Base-by-base conservation (phyloP, 768 basidiomycete genomes). In the Phaffia australis region DNA sequence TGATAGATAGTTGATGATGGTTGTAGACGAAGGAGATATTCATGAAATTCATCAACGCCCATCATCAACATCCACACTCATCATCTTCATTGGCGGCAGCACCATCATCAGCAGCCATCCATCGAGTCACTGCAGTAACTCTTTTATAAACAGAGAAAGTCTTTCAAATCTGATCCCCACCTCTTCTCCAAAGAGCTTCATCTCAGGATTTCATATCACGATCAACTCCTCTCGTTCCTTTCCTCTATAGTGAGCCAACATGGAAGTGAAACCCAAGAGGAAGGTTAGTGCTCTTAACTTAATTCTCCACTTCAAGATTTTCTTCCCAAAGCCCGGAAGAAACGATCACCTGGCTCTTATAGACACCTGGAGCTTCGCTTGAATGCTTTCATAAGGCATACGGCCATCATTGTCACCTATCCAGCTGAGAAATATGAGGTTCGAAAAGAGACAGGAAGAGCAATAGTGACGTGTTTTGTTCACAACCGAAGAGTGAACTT, bases 181-280 rank as follows among this genome's bases (percentile, higher is more conserved):
- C 35, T 42, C 35, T 11, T 4, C 11, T 42, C 11, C 35, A 5
- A 4, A 42, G 35, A 42, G 35, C 11, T 11, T 42, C 11, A 11
- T 42, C 35, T 42, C 11, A 42, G 6, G 11, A 11, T 42, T 4
- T 42, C 11, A 4, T 5, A 42, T 42, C 35, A 11, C 35, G 35
- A 11, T 11, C 11, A 42, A 4, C 35, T 42, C 11, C 35, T 42
- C 35, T 42, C 11, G 35, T 42, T 42, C 35, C 35, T 42, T 42
- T 11, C 35, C 35, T 42, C 35, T 42, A 11, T 5, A 42, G 35
- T 42, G 35, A 42, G 35, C 35, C 35, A 59, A 23, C 1, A 61
- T 61, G 60, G 60, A 61, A 51, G 48, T 19, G 6, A 61, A 50
- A 49, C 60, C 60, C 25, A 42, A 51, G 25, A 51, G 60, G 35